Evolutionary conservation across 192 early-diverging fungal genomes (phyloP).

Genomic region (Endogone sp.): DNA sequence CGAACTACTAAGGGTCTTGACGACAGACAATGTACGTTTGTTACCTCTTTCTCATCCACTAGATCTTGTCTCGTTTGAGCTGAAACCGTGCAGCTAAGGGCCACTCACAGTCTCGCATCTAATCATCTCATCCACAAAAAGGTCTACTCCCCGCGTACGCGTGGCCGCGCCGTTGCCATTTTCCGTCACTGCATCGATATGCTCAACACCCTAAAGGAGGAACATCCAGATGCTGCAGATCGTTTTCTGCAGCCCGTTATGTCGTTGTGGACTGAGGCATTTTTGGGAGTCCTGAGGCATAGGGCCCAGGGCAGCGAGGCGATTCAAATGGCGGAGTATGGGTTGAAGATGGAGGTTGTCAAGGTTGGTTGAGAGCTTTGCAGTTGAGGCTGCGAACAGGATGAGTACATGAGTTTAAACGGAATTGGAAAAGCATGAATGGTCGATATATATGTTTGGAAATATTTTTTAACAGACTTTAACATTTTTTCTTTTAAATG

Average conservation of each 20-base stretch:
- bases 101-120: not conserved
- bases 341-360: slow-evolving; percentile 69
- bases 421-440: no score
- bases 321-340: slow-evolving; percentile 45
- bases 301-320: slow-evolving; percentile 36
- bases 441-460: no score
- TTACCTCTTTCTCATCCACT: no score
- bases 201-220: slow-evolving; percentile 73
- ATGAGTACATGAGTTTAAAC: no score
- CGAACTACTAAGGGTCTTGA: slow-evolving; percentile 78
- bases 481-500: no score
- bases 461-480: no score
- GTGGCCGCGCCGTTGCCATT: slow-evolving; percentile 75
- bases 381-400: no score
- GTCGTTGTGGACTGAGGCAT: slow-evolving; percentile 72
- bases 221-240: slow-evolving; percentile 65
- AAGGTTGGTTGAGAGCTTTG: slow-evolving; percentile 39
- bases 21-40: slow-evolving; percentile 45
- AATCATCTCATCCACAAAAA: slow-evolving; percentile 3
- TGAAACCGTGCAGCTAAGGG: not conserved
- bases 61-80: no score
- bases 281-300: slow-evolving; percentile 58
- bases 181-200: slow-evolving; percentile 85
- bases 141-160: slow-evolving; percentile 59
- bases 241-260: slow-evolving; percentile 73